A percentile compares a stretch with the other conserved stretches of the same genome.
Conservation (phyloP, 2,329 filamentous ascomycete genomes). For the Fusarium sp. region DNA sequence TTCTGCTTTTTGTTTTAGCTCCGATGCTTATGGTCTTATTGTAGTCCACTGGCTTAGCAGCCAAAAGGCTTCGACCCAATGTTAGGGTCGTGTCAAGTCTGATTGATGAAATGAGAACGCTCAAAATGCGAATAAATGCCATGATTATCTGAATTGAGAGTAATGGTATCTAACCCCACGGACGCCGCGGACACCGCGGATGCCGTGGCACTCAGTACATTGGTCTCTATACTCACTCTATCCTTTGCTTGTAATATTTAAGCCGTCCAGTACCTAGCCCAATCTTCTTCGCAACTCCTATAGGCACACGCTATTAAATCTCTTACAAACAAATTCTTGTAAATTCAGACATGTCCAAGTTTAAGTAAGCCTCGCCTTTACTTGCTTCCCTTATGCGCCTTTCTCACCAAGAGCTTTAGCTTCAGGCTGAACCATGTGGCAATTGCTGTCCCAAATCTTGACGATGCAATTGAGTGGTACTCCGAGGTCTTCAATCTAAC, state of each 20-base stretch:
- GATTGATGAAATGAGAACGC: too few relatives aligned
- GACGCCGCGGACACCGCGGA: background rate
- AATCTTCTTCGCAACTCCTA: background rate
- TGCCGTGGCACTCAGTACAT: background rate
- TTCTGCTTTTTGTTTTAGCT: too few relatives aligned
- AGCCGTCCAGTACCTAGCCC: background rate
- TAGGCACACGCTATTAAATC: background rate
- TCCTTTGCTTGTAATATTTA: background rate
- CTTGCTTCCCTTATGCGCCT: background rate
- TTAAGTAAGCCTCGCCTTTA: background rate
- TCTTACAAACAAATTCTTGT: background rate
- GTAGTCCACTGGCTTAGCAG: too few relatives aligned
- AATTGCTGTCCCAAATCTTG: background rate
- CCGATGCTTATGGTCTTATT: too few relatives aligned
- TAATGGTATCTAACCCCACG: background rate
- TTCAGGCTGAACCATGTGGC: background rate
- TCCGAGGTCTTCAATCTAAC: background rate
- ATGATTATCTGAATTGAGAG: background rate
- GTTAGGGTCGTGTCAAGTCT: too few relatives aligned
- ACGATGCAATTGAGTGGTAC: background rate
- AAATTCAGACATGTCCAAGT: background rate
- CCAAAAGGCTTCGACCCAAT: too few relatives aligned
- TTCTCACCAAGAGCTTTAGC: background rate
- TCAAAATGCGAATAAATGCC: too few relatives aligned
- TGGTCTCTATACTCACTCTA: background rate